Percentiles rank a stretch among this genome's conserved stretches.
Evolutionary conservation across 116 monocot species (phyloP).

Genomic region (Zostera marina): DNA sequence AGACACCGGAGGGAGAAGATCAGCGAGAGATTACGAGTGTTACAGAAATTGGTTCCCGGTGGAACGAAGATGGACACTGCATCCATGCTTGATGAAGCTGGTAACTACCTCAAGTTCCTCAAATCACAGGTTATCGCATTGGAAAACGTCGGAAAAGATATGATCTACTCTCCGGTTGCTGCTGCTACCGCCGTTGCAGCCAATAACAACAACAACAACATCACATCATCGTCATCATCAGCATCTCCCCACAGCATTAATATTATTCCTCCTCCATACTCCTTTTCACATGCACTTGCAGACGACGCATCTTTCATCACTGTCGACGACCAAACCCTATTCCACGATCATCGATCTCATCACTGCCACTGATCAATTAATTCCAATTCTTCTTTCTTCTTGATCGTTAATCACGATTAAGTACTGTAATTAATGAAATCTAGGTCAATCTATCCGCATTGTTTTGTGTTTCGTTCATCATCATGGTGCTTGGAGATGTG

Average conservation of each 20-base stretch:
- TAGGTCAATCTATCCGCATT: too few relatives aligned
- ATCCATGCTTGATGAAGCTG: slow-evolving; percentile 78
- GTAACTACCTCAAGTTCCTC: slow-evolving; percentile 60
- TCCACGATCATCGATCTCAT: background rate
- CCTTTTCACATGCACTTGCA: slow-evolving; percentile 12
- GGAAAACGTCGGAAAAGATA: slow-evolving; percentile 21
- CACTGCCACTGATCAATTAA: too few relatives aligned
- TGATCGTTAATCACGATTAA: too few relatives aligned
- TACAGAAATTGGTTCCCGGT: slow-evolving; percentile 64
- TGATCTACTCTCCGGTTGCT: background rate
- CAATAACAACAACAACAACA: background rate
- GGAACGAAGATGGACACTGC: slow-evolving; percentile 76
- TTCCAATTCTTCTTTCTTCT: too few relatives aligned
- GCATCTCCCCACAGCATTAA: background rate
- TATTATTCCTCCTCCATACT: background rate
- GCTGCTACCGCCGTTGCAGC: background rate
- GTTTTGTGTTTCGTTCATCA: too few relatives aligned
- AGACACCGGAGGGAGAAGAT: slow-evolving; percentile 57
- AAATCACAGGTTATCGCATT: slow-evolving; percentile 50
- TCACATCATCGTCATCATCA: too few relatives aligned
- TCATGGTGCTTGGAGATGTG: too few relatives aligned
- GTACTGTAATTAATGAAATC: too few relatives aligned
- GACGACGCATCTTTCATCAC: slow-evolving; percentile 5
- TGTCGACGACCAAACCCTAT: slow-evolving; percentile 29
- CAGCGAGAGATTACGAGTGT: slow-evolving; percentile 45